Evolutionary conservation across 768 basidiomycete species (phyloP), one percentile per base, ranked within the genome.

Genomic region (Lactarius hatsudake): DNA sequence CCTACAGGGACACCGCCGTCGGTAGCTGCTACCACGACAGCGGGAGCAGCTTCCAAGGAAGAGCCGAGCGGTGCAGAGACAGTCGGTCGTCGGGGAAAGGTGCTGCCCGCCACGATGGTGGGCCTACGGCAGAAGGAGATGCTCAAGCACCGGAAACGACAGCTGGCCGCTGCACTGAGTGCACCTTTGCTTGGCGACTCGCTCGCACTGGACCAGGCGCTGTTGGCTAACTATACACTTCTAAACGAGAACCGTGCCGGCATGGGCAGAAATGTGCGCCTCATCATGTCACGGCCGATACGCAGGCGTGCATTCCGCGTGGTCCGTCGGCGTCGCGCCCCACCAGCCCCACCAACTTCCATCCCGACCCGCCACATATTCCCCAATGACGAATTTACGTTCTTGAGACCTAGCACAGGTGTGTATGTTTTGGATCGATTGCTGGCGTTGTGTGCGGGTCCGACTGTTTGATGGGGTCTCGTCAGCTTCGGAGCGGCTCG

Each of bases 71-170:
- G 51, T 17, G 54, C 58, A 23, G 67, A 36, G 38, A 26, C 28
- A 10, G 59, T 64, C 63, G n/a, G 42, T 2, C 70, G 75, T 74
- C 77, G 73, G 62, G 83, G 83, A 55, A 85, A 82, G 76, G 76
- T 89, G 53, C 81, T 83, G 23, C 80, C 81, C 15, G 87, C 84
- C 57, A 88, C 87, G 43, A 77, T 86, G 38, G 89, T 88, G 3
- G 89, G 88, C 17, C 75, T 91, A 73, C 86, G 87, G 78, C 86
- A 88, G 73, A 93, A 93, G 76, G 89, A 91, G 68, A 78, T 88
- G 74, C 79, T 92, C 71, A 87, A 82, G 76, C 81, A 78, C 63
- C 79, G 90, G 70, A 89, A 88, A 74, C 82, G 86, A 61, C 90
- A 91, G 77, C 79, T 94, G 53, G 86, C 85, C 17, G 83, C 86